phyloP scores from a whole-genome alignment of 2,329 filamentous ascomycete genomes.

The Talaromyces verruculosus region DNA sequence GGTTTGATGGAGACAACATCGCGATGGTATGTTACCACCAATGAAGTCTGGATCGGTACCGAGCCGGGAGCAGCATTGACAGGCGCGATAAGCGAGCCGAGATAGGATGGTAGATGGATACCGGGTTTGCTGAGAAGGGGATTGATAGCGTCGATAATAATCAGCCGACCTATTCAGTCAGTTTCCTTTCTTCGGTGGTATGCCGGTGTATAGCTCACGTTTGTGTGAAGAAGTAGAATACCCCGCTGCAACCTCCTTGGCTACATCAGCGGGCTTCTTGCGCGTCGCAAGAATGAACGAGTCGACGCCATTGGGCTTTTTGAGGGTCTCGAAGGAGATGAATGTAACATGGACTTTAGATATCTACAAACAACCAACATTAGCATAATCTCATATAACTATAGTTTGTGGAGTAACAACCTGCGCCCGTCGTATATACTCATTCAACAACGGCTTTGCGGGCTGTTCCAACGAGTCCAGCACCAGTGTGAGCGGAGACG shows the following conservation, averaged over 20 bases:
- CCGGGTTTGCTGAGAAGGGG: conserved; percentile 56
- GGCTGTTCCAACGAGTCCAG: conserved; percentile 84
- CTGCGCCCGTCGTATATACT: conserved; percentile 74
- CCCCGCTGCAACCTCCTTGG: conserved; percentile 57
- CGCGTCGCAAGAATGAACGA: conserved; percentile 64
- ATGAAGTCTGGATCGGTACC: conserved; percentile 55
- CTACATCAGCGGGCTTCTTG: conserved; percentile 58
- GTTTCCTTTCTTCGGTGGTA: not conserved
- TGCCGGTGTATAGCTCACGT: conserved; percentile 27
- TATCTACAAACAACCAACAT: conserved; percentile 27
- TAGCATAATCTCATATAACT: conserved; percentile 13
- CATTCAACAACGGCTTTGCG: conserved; percentile 65
- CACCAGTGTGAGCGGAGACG: conserved; percentile 82
- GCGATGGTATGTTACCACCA: conserved; percentile 78
- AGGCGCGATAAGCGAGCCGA: conserved; percentile 68
- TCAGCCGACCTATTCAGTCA: conserved; percentile 59
- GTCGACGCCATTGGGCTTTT: conserved; percentile 64
- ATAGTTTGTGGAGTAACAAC: conserved; percentile 40
- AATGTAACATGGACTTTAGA: conserved; percentile 71
- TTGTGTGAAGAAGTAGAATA: conserved; percentile 28
- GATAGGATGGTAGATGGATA: conserved; percentile 64
- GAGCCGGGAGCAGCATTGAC: conserved; percentile 23
- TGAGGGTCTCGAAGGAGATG: conserved; percentile 73
- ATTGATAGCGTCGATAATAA: conserved; percentile 80
- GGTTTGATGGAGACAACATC: conserved; percentile 65